Evolutionary conservation across 2,329 filamentous ascomycete species (phyloP), one percentile per base, ranked within the genome.

Genomic region (Zymoseptoria ardabiliae): DNA sequence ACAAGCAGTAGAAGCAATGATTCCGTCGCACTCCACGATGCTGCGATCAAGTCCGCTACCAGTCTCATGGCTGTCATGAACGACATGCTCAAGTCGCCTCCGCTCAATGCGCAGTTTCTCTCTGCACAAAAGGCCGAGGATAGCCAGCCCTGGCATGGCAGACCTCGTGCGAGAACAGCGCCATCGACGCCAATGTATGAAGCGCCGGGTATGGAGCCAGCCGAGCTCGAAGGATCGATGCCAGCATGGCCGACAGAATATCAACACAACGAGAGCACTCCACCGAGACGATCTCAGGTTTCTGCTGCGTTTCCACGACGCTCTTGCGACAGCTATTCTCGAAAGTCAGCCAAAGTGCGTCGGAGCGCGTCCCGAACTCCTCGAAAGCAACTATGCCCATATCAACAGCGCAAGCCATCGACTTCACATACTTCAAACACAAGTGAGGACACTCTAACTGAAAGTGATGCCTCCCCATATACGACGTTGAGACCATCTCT

Each of bases 31-130:
- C 59, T 72, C 3, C 70, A 71, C 25, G 67, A 70, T 60, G 70
- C 70, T 3, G 68, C 70, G 23, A 68, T 72, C 10, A 65, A 68
- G 56, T 71, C 69, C 9, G 69, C 69, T 2, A 72, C 70, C 1
- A 70, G 64, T 53, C 66, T 78, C 49, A 70, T 77, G 61, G 69
- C 72, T 30, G 72, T 74, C 21, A 72, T 77, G 64, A 77, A 75
- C 67, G 76, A 76, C 57, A 74, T 76, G 67, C 69, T 78, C 23
- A 72, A 72, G 48, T 77, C 75, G 19, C 75, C 76, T 55, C 69
- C 68, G 30, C 62, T 73, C 51, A 71, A 69, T 59, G 66, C 69
- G 49, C 68, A 68, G 60, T 57, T 68, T 50, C 69, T 64, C 3
- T 56, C 61, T 10, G 66, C 61, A 60, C 70, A 62, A 64, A 66